Base-by-base conservation (phyloP, 2,329 filamentous ascomycete genomes). In the Aspergillus versicolor region DNA sequence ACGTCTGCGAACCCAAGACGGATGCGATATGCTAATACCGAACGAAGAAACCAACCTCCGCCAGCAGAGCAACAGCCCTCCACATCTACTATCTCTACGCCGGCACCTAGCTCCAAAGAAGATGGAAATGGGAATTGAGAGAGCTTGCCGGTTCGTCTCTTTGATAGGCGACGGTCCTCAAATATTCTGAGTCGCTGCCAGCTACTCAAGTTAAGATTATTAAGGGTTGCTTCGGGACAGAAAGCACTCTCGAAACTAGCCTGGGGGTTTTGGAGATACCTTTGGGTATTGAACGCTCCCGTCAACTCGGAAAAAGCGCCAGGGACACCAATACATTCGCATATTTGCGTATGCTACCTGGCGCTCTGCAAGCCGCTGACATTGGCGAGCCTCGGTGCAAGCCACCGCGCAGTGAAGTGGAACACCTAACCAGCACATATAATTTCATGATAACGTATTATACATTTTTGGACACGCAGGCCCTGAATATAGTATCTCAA, bases 371-470 rank as follows among this genome's bases (percentile, higher is more conserved):
- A 34, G 32, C 32, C 17, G 27, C 19, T 41, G n/a, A 22, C 34
- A 51, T 15, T 15, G 32, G 24, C 22, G 48, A 11, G 27, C 9
- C 9, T 30, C 13, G 22, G n/a, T 3, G 24, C 5, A 34, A 19
- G n/a, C 21, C 34, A 15, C 27, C 13, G 17, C 21, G 47, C 34
- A 11, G 6, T 47, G 11, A 30, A n/a, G 19, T 22, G 38, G n/a
- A 41, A 42, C 37, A 21, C 15, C 30, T 4, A 8, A n/a, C 12
- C 38, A 45, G 50, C 50, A 27, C n/a, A 45, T 52, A 44, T 34
- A 27, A 19, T 43, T 53, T 46, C 19, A 27, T 38, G 19, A 52
- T 38, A 32, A 17, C 47, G 42, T 43, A 54, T 47, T 55, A 48
- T 46, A 54, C 46, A 48, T 27, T 21, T 55, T n/a, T 34, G 41